Evolutionary conservation across 164 flowering plant genomes (phyloP).

Genomic region (Annona cherimola): DNA sequence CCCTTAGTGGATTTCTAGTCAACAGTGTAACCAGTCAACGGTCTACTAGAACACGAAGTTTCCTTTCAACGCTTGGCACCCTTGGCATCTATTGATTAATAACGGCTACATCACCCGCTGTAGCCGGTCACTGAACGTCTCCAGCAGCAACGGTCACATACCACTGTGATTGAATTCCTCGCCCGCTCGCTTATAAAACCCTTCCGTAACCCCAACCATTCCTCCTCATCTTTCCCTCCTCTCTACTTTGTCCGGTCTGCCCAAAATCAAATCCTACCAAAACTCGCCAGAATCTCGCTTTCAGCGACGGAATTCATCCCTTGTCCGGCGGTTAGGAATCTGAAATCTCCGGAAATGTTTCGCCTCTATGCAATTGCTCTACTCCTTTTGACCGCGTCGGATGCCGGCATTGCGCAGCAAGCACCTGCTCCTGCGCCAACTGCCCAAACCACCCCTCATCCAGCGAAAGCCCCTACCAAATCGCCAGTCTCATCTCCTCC

Average conservation of each 20-base stretch:
- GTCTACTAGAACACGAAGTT: background rate
- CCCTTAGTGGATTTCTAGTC: too few relatives aligned
- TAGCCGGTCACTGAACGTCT: slow-evolving; percentile 14
- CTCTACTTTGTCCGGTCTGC: background rate
- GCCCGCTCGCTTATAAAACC: slow-evolving; percentile 1
- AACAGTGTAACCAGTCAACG: background rate
- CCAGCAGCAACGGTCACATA: slow-evolving; percentile 32
- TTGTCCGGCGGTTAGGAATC: background rate
- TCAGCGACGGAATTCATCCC: background rate
- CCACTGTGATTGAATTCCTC: background rate
- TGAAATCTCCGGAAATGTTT: slow-evolving; percentile 2
- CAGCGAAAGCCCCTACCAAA: slow-evolving; percentile 10
- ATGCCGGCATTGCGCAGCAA: slow-evolving; percentile 17
- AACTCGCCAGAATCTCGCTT: background rate
- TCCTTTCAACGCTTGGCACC: background rate
- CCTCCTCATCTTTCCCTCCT: background rate
- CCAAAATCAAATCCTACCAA: background rate
- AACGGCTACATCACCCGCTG: slow-evolving; percentile 25
- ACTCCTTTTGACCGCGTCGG: slow-evolving; percentile 6
- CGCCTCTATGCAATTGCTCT: background rate
- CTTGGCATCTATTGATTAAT: slow-evolving; percentile 8
- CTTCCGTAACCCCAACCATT: background rate
- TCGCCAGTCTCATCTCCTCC: background rate
- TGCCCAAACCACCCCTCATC: slow-evolving; percentile 7
- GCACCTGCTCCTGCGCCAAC: slow-evolving; percentile 25